These are phyloP conservation scores for Russula brevipes DNA, from an alignment of 768 basidiomycete species.

Conservation along the genomic window DNA sequence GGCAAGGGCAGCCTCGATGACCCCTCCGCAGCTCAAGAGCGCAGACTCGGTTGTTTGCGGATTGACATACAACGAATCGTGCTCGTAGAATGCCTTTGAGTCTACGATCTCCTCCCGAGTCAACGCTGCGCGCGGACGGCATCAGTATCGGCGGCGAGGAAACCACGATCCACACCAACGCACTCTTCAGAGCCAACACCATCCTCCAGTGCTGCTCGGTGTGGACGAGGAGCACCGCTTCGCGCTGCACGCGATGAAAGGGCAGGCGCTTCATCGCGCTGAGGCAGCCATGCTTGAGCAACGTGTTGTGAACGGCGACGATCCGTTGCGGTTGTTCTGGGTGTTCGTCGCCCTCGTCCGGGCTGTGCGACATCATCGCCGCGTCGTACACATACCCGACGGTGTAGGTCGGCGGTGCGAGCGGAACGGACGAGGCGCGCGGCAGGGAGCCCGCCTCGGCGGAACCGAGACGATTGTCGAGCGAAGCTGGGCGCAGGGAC, in stretches of 20 bases:
- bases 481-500: slow-evolving; percentile 1
- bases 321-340: slow-evolving; percentile 80
- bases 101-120: slow-evolving; percentile 67
- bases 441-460: slow-evolving; percentile 7
- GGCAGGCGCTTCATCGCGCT: slow-evolving; percentile 72
- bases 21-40: slow-evolving; percentile 87
- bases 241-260: slow-evolving; percentile 64
- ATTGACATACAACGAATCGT: slow-evolving; percentile 89
- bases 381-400: slow-evolving; percentile 86
- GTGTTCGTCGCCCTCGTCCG: slow-evolving; percentile 58
- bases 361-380: slow-evolving; percentile 82
- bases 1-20: slow-evolving; percentile 82
- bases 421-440: slow-evolving; percentile 32
- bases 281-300: slow-evolving; percentile 56
- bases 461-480: slow-evolving; percentile 10
- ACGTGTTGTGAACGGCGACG: slow-evolving; percentile 59
- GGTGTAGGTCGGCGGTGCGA: slow-evolving; percentile 26
- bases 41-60: slow-evolving; percentile 80
- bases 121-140: slow-evolving; percentile 48
- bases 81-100: slow-evolving; percentile 80
- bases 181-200: slow-evolving; percentile 47
- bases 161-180: neutral
- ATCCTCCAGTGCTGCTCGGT: slow-evolving; percentile 89
- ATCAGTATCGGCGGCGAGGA: slow-evolving; percentile 21
- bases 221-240: slow-evolving; percentile 87